phyloP scores from a whole-genome alignment of 1,139 yeast genomes.

The Oligophagozyma castellii region DNA sequence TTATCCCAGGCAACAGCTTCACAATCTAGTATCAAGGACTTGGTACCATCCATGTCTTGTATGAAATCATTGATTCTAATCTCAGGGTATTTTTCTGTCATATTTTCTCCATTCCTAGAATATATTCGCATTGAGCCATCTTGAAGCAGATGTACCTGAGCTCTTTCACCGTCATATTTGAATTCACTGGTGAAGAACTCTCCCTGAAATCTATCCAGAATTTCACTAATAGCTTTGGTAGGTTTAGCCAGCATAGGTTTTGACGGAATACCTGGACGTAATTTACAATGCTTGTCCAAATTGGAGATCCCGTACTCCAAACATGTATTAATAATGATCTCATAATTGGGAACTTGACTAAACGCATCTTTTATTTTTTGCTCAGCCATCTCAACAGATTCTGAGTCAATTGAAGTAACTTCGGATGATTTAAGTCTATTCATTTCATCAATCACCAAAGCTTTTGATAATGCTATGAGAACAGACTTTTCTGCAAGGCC shows the following conservation, averaged over 20 bases:
- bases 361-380: constrained; percentile 73
- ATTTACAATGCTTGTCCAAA: constrained; percentile 51
- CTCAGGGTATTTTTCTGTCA: constrained; percentile 94
- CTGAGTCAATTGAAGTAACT: constrained; percentile 14
- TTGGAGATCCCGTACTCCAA: constrained; percentile 53
- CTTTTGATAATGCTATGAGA: constrained; percentile 69
- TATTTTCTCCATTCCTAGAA: constrained; percentile 91
- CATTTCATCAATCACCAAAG: constrained; percentile 46
- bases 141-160: constrained; percentile 69
- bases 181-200: constrained; percentile 87
- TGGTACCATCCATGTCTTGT: constrained; percentile 25
- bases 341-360: constrained; percentile 87
- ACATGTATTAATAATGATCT: constrained; percentile 53
- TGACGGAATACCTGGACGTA: constrained; percentile 87
- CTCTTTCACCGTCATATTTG: constrained; percentile 96
- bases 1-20: constrained; percentile 99
- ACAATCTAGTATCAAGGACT: constrained; percentile 70
- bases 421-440: constrained; percentile 8
- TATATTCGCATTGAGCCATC: constrained; percentile 65
- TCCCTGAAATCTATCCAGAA: constrained; percentile 75
- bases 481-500: constrained; percentile 93
- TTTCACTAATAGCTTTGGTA: constrained; percentile 81
- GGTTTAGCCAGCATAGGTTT: constrained; percentile 99
- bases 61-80: constrained; percentile 56
- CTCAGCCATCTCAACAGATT: constrained; percentile 48